phyloP scores from a whole-genome alignment of 164 flowering plant genomes.

The Brasenia schreberi region DNA sequence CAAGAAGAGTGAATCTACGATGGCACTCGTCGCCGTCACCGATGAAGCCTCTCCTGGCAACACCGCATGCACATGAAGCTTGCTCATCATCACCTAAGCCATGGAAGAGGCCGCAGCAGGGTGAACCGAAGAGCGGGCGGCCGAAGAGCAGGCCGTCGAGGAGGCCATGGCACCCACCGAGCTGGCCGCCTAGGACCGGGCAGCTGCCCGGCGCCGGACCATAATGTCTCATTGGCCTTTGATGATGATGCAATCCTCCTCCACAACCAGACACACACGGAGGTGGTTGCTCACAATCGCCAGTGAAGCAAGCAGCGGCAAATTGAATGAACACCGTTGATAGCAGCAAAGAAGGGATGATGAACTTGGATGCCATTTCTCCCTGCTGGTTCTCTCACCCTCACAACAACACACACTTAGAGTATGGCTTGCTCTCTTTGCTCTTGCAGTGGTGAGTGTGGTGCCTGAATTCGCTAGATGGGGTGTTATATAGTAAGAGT shows the following conservation, averaged over 20 bases:
- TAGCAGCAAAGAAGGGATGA: background rate
- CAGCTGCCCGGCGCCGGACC: background rate
- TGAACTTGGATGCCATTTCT: background rate
- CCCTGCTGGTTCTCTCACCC: background rate
- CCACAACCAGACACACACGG: background rate
- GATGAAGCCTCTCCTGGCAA: background rate
- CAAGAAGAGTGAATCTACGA: background rate
- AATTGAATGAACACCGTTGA: background rate
- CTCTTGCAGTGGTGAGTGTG: too few species aligned
- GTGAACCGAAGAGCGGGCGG: background rate
- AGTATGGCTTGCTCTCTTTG: too few species aligned
- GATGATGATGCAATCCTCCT: too few species aligned
- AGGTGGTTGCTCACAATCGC: background rate
- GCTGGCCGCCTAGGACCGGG: background rate
- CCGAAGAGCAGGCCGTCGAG: background rate
- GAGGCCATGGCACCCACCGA: background rate
- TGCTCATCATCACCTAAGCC: background rate
- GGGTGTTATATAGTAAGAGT: too few species aligned
- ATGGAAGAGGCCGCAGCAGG: background rate
- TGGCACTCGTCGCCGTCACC: too few species aligned
- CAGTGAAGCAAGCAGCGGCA: background rate
- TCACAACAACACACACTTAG: too few species aligned
- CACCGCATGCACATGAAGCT: background rate
- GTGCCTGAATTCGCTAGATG: too few species aligned
- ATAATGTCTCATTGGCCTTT: too few species aligned